phyloP scores from a whole-genome alignment of 2,329 filamentous ascomycete species.

The Fusarium robinianum region DNA sequence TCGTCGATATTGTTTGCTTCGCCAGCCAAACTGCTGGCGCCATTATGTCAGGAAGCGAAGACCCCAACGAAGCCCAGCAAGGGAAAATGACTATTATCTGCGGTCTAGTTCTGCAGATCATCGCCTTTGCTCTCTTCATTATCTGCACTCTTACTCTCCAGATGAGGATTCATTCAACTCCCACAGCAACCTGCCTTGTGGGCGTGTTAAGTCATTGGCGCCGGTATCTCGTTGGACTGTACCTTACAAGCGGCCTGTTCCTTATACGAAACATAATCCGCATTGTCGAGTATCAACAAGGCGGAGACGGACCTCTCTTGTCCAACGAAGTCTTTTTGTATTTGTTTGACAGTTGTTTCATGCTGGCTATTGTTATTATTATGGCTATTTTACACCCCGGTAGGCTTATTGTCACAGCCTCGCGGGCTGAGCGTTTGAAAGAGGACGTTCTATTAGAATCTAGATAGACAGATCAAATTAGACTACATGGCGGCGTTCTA shows the following conservation, averaged over 20 bases:
- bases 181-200: background rate
- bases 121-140: conserved; percentile 56
- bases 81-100: conserved; percentile 29
- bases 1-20: conserved; percentile 50
- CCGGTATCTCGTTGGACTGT: conserved; percentile 45
- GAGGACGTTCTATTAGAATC: too few species aligned
- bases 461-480: too few species aligned
- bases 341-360: conserved; percentile 37
- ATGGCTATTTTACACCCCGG: conserved; percentile 25
- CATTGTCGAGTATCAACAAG: conserved; percentile 53
- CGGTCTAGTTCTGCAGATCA: conserved; percentile 54
- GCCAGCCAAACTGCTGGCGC: conserved; percentile 47
- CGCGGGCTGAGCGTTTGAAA: too few species aligned
- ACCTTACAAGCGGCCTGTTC: conserved; percentile 50
- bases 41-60: conserved; percentile 30
- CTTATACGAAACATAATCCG: conserved; percentile 53
- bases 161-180: conserved; percentile 38
- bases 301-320: conserved; percentile 49
- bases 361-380: conserved; percentile 28
- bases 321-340: conserved; percentile 52
- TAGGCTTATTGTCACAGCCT: conserved; percentile 8
- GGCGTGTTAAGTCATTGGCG: conserved; percentile 24
- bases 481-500: too few species aligned
- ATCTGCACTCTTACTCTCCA: conserved; percentile 50
- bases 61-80: conserved; percentile 11